Evolutionary conservation across 176 grass and related monocot species (phyloP).

Genomic region (Carex scoparia): DNA sequence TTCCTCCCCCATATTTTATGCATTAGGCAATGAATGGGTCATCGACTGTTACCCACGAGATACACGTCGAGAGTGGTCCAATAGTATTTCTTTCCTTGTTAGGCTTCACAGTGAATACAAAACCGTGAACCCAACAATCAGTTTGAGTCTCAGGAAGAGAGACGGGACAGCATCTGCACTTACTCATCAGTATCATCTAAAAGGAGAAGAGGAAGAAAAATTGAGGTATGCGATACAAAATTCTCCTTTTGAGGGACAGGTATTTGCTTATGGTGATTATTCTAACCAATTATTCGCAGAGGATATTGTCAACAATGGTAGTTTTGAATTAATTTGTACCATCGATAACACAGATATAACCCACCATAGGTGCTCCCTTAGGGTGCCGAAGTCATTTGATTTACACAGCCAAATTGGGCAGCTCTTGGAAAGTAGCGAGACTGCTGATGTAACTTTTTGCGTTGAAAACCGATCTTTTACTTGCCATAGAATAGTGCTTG

Average conservation of each 20-base stretch:
- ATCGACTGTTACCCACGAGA: background rate
- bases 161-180: background rate
- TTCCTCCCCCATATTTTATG: background rate
- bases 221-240: too few species aligned
- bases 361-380: background rate
- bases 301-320: background rate
- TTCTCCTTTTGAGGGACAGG: background rate
- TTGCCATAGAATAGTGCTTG: background rate
- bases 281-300: background rate
- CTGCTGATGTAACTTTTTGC: background rate
- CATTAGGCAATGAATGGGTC: slow-evolving; percentile 1
- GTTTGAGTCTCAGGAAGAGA: background rate
- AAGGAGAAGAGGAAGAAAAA: too few species aligned
- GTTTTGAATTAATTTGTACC: slow-evolving; percentile 3
- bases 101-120: background rate
- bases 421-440: background rate
- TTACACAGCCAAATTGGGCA: background rate
- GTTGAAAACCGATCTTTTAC: background rate
- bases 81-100: background rate
- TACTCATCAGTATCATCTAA: too few species aligned
- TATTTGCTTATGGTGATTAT: background rate
- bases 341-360: background rate
- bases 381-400: background rate
- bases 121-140: background rate
- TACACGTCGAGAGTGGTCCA: background rate